Conservation (phyloP, 495 filamentous ascomycete genomes). For the Xylaria intraflava region DNA sequence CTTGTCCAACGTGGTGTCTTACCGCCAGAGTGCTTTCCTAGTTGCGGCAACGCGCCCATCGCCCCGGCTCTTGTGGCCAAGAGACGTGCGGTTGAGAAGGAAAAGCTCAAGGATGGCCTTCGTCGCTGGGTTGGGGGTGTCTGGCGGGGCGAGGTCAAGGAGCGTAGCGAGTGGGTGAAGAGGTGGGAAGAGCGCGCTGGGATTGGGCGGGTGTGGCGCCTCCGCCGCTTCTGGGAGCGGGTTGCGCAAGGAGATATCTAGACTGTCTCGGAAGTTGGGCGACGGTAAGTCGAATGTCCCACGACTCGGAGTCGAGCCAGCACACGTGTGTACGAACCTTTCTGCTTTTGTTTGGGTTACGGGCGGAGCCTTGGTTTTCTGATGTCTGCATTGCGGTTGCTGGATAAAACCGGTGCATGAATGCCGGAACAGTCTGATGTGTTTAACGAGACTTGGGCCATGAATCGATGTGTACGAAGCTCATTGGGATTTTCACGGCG, state of each 20-base stretch:
- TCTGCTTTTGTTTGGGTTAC: background rate
- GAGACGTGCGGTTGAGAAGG: conserved; percentile 45
- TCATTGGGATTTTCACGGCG: background rate
- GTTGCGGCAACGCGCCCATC: conserved; percentile 20
- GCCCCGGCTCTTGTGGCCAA: conserved; percentile 37
- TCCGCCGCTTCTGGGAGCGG: conserved; percentile 49
- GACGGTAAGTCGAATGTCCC: background rate
- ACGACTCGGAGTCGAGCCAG: background rate
- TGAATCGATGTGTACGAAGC: background rate
- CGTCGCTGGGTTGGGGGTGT: conserved; percentile 44
- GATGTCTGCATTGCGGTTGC: background rate
- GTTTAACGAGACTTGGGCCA: background rate
- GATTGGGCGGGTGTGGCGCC: conserved; percentile 42
- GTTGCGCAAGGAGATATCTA: conserved; percentile 25
- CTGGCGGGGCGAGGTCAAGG: conserved; percentile 37
- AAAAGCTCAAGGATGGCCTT: conserved; percentile 50
- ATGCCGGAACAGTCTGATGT: background rate
- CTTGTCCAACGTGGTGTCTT: conserved; percentile 42
- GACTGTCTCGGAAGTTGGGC: conserved; percentile 3
- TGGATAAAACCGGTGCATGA: background rate
- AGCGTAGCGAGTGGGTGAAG: conserved; percentile 32
- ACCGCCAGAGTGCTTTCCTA: conserved; percentile 39
- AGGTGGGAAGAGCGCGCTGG: conserved; percentile 37
- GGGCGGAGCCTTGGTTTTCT: background rate
- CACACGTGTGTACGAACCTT: background rate